Percentiles rank a stretch among this genome's conserved stretches.
These are phyloP conservation scores for Spiraea crenata DNA, from an alignment of 331 rosid species.

Conservation along the genomic window DNA sequence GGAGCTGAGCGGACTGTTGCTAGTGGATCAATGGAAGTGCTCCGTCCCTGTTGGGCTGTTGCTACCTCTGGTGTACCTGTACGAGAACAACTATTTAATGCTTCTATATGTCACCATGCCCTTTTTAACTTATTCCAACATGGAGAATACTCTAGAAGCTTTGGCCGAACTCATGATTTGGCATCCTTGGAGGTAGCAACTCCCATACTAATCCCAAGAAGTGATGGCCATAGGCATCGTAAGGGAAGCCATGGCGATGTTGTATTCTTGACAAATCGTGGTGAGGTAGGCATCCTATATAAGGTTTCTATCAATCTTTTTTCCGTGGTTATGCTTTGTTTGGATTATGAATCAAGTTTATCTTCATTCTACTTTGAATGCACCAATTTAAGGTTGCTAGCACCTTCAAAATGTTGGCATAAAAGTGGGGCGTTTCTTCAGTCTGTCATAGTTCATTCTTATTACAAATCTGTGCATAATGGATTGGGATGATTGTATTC, in stretches of 20 bases:
- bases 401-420: not conserved
- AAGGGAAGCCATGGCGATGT: constrained; percentile 99
- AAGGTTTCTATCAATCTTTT: not conserved
- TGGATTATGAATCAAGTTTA: not conserved
- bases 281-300: constrained; percentile 67
- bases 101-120: constrained; percentile 86
- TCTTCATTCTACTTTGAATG: not conserved
- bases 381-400: not conserved
- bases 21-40: constrained; percentile 96
- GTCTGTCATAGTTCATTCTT: not conserved
- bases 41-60: constrained; percentile 98
- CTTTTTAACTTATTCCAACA: constrained; percentile 86
- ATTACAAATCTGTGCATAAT: no score
- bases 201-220: constrained; percentile 86
- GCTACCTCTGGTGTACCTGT: constrained; percentile 98
- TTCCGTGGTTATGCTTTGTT: not conserved
- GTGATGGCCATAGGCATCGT: constrained; percentile 87
- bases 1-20: constrained; percentile 97
- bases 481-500: no score
- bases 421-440: not conserved
- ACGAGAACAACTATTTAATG: constrained; percentile 92
- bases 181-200: constrained; percentile 90
- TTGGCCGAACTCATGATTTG: constrained; percentile 54
- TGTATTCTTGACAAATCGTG: constrained; percentile 95
- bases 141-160: constrained; percentile 76